phyloP scores from a whole-genome alignment of 148 eudicot species.

The Diospyros lotus region DNA sequence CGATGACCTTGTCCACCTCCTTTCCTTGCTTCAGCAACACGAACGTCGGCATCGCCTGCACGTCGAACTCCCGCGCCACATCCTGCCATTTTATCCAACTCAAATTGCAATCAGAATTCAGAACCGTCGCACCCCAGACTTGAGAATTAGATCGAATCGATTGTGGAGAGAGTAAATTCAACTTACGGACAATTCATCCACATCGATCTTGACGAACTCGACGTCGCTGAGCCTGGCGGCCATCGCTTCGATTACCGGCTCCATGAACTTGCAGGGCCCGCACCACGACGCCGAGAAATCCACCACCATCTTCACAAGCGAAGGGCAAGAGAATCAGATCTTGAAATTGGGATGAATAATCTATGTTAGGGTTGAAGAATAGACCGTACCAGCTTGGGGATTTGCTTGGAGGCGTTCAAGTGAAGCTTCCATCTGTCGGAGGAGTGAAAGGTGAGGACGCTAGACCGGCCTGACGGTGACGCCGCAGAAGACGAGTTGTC shows the following conservation, averaged over 20 bases:
- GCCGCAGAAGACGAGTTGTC: constrained; percentile 15
- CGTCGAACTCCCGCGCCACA: constrained; percentile 66
- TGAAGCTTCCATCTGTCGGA: constrained; percentile 78
- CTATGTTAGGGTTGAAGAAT: background rate
- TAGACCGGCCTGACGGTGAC: constrained; percentile 36
- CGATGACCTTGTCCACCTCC: constrained; percentile 77
- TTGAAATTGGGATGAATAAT: background rate
- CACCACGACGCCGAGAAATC: constrained; percentile 95
- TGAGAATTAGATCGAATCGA: background rate
- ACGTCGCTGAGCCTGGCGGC: constrained; percentile 57
- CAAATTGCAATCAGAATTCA: background rate
- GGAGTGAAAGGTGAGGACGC: constrained; percentile 62
- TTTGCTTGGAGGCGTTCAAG: constrained; percentile 49
- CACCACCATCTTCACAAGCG: constrained; percentile 56
- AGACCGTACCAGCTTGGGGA: constrained; percentile 52
- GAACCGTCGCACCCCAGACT: background rate
- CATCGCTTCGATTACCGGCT: constrained; percentile 62
- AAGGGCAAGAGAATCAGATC: background rate
- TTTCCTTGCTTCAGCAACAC: constrained; percentile 70
- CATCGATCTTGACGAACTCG: constrained; percentile 83
- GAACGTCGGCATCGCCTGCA: constrained; percentile 90
- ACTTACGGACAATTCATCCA: constrained; percentile 71
- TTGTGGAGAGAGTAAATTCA: background rate
- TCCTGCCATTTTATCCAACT: constrained; percentile 30
- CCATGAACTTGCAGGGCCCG: constrained; percentile 84